Percentiles rank a stretch among this genome's conserved stretches.
These are phyloP conservation scores for Breviolum minutum DNA, from an alignment of 73 alveolate genomes.

Conservation along the genomic window DNA sequence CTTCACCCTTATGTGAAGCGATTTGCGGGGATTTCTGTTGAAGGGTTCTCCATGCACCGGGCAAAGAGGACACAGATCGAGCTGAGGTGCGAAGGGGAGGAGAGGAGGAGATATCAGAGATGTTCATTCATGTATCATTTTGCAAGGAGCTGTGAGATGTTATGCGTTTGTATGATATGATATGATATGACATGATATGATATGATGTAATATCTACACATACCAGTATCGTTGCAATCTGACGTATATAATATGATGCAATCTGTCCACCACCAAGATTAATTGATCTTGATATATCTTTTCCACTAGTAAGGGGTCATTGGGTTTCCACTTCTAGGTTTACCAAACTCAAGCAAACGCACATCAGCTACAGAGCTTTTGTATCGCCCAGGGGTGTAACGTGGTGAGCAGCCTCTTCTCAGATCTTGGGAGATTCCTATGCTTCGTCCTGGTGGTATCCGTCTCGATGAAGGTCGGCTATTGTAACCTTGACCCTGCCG, in stretches of 20 bases:
- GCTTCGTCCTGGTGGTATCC: slow-evolving; percentile 79
- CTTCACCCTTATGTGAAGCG: too few species aligned
- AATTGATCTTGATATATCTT: background rate
- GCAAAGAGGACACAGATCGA: slow-evolving; percentile 23
- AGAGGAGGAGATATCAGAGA: too few species aligned
- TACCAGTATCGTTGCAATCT: too few species aligned
- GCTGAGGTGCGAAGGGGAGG: background rate
- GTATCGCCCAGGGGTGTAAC: slow-evolving; percentile 70
- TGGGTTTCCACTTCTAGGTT: background rate
- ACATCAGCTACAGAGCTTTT: background rate
- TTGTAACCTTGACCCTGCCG: background rate
- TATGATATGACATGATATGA: too few species aligned
- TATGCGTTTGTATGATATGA: too few species aligned
- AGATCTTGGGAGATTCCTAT: slow-evolving; percentile 75
- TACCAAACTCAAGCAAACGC: background rate
- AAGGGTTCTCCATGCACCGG: too few species aligned
- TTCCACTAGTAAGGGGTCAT: background rate
- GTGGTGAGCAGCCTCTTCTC: slow-evolving; percentile 86
- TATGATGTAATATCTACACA: too few species aligned
- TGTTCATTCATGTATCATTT: too few species aligned
- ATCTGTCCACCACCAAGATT: background rate
- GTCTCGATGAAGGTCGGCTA: slow-evolving; percentile 56
- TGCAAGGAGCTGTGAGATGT: too few species aligned
- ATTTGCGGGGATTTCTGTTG: too few species aligned
- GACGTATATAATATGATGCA: too few species aligned